A percentile compares a stretch with the other conserved stretches of the same genome.
Conservation (phyloP, 148 eudicot species). For the Spergularia marina region DNA sequence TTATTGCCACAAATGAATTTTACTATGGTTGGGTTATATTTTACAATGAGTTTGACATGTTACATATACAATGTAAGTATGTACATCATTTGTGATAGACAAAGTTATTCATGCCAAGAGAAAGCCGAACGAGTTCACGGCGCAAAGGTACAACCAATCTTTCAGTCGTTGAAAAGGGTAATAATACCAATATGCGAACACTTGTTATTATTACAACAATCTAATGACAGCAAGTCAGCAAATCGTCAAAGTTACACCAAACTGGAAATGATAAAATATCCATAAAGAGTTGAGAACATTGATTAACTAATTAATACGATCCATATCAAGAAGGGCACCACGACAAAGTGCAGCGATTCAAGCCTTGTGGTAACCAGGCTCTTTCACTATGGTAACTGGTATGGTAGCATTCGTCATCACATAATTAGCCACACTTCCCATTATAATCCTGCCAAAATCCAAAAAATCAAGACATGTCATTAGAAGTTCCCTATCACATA, state of each 20-base stretch:
- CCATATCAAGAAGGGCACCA: not conserved
- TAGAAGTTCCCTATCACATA: not conserved
- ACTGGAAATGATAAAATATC: not conserved
- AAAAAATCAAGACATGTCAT: not conserved
- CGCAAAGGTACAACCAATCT: too few relatives aligned
- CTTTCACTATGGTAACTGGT: slow-evolving; percentile 80
- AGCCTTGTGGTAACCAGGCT: slow-evolving; percentile 27
- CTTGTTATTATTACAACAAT: not conserved
- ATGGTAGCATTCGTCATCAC: slow-evolving; percentile 50
- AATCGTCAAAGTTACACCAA: slow-evolving; percentile 9
- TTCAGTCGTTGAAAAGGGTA: not conserved
- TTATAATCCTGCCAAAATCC: slow-evolving; percentile 49
- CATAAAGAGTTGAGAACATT: not conserved
- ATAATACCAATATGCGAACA: not conserved
- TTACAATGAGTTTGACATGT: too few relatives aligned
- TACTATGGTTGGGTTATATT: too few relatives aligned
- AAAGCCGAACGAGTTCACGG: too few relatives aligned
- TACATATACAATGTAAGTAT: too few relatives aligned
- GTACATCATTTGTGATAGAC: too few relatives aligned
- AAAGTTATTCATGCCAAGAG: too few relatives aligned
- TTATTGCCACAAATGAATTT: too few relatives aligned
- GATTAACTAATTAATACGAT: too few relatives aligned
- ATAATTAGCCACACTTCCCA: slow-evolving; percentile 85
- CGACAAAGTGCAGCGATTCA: slow-evolving; percentile 4
- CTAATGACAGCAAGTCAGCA: not conserved